phyloP scores from a whole-genome alignment of 306 rosid genomes.

The Begonia peltatifolia region DNA sequence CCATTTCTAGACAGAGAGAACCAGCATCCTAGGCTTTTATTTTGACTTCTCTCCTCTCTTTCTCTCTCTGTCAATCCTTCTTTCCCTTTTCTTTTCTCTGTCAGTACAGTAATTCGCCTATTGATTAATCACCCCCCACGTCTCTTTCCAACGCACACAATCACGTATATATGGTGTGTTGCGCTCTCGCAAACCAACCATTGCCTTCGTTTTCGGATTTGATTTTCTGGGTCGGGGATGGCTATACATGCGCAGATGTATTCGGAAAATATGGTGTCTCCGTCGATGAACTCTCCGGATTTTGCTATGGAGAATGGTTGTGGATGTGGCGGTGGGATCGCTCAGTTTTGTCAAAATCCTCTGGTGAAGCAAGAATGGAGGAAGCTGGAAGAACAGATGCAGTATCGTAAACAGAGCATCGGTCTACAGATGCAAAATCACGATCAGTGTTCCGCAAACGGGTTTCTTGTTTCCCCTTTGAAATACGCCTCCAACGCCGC shows the following conservation, averaged over 20 bases:
- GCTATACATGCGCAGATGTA: constrained; percentile 51
- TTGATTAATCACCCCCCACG: not conserved
- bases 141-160: constrained; percentile 12
- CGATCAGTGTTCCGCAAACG: constrained; percentile 5
- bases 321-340: constrained; percentile 6
- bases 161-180: no score
- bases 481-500: constrained; percentile 1
- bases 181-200: constrained; percentile 2
- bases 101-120: not conserved
- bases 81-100: constrained; percentile 1
- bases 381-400: constrained; percentile 7
- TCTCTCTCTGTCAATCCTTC: constrained; percentile 6
- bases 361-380: constrained; percentile 22
- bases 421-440: constrained; percentile 8
- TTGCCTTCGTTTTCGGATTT: not conserved
- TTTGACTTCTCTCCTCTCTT: not conserved
- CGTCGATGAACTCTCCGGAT: constrained; percentile 18
- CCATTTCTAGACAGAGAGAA: not conserved
- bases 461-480: constrained; percentile 6
- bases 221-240: constrained; percentile 16
- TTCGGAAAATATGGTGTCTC: constrained; percentile 23
- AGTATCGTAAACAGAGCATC: constrained; percentile 2
- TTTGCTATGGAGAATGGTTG: constrained; percentile 10
- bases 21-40: constrained; percentile 15
- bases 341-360: constrained; percentile 16